Evolutionary conservation across 192 early-diverging fungal species (phyloP), one percentile per base, ranked within the genome.

Genomic region (Hyaloraphidium curvatum): DNA sequence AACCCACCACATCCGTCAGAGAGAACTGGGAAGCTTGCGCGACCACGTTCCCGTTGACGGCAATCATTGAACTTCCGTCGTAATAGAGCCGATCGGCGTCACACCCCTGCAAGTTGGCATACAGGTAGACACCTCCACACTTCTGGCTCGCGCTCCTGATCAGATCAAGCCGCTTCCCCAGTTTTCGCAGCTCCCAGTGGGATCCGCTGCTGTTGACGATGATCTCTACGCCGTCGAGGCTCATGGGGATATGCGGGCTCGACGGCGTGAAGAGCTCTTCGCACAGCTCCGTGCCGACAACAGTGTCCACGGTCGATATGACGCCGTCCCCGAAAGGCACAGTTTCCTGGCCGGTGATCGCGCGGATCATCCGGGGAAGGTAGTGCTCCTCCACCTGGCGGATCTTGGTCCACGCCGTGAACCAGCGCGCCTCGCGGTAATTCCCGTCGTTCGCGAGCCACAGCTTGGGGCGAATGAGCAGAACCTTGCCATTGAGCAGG

Each of bases 41-140:
- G 2, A 97, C 68, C 3, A 95, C 70, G 21, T 78, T 63, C 30
- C 93, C 93, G 60, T 99, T 99, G 19, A 87, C 72, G 16, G 82
- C 63, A 58, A 99, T 85, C 72, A 99, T 68, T 0, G 84, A 74
- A 35, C 83, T 83, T 13, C 92, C 95, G 55, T 99, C 95, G 52
- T 95, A 99, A 67, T 99, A 99, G 22, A 95, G 67, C 19, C 95
- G 80, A 61, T 99, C 95, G 26, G 91, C 95, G 56, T 99, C 95
- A 56, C 95, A 99, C 0, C 95, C 95, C 61, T 86, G 76, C 58
- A 94, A 91, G 64, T 99, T 99, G 5, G 92, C 66, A 54, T 99
- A 99, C 26, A 96, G 58, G 58, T 99, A 99, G 5, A 91, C 70
- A 21, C 95, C 95, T 56, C 95, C 95, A 27, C 78, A 80, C 75